A percentile compares a stretch with the other conserved stretches of the same genome.
Evolutionary conservation across 352 stramenopile genomes (phyloP).

Genomic region (Halophytophthora batemanensis): DNA sequence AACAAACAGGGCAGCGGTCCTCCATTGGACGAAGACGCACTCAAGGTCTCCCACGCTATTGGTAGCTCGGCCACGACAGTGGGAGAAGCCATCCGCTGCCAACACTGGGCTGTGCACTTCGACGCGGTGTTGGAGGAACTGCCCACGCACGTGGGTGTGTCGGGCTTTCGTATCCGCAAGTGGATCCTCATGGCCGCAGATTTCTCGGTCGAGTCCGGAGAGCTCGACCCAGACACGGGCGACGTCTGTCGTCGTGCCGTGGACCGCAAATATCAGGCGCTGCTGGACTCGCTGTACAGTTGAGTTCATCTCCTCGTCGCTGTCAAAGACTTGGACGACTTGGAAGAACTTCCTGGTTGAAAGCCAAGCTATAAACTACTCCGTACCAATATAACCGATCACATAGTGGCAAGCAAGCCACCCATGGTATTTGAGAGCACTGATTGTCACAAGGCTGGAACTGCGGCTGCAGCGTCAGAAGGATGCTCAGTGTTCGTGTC

Average conservation of each 20-base stretch:
- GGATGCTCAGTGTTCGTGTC: no score
- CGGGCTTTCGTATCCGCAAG: slow-evolving; percentile 64
- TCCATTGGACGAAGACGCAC: slow-evolving; percentile 45
- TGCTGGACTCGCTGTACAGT: slow-evolving; percentile 75
- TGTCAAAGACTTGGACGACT: no score
- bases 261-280: slow-evolving; percentile 66
- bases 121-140: slow-evolving; percentile 59
- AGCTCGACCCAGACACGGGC: slow-evolving; percentile 64
- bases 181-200: slow-evolving; percentile 76
- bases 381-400: not conserved
- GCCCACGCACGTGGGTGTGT: slow-evolving; percentile 41
- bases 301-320: slow-evolving; percentile 14
- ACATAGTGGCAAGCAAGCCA: not conserved
- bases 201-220: slow-evolving; percentile 64
- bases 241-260: slow-evolving; percentile 60
- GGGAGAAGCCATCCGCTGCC: slow-evolving; percentile 59
- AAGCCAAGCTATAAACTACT: no score
- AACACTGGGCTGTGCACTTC: slow-evolving; percentile 75
- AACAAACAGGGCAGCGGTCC: slow-evolving; percentile 17
- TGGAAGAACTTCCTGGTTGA: no score
- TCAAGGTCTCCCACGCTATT: slow-evolving; percentile 33
- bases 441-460: not conserved
- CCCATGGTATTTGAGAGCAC: not conserved
- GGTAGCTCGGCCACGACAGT: slow-evolving; percentile 48
- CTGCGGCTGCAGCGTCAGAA: no score